Evolutionary conservation across 2,329 filamentous ascomycete genomes (phyloP).

Genomic region (Aspergillus sp.): DNA sequence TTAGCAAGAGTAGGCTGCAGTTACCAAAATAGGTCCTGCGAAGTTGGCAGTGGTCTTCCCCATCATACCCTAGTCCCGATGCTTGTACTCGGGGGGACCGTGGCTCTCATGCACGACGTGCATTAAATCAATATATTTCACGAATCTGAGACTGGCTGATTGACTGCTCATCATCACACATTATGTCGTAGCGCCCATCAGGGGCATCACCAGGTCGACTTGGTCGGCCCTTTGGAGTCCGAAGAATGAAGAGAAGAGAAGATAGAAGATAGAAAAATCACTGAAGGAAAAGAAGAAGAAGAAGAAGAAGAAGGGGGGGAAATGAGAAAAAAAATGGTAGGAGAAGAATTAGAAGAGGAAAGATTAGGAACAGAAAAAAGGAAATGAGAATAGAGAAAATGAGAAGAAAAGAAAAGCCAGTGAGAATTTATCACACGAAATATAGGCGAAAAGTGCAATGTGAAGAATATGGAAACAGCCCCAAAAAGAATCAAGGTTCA

Average conservation of each 20-base stretch:
- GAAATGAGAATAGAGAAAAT: slow-evolving; percentile 10
- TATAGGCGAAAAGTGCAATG: neutral
- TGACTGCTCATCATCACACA: slow-evolving; percentile 26
- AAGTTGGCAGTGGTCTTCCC: slow-evolving; percentile 3
- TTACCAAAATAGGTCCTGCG: slow-evolving; percentile 9
- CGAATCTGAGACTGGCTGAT: slow-evolving; percentile 18
- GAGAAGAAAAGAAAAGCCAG: slow-evolving; percentile 11
- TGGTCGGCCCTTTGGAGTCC: slow-evolving; percentile 10
- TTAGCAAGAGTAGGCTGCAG: slow-evolving; percentile 12
- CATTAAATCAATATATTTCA: slow-evolving; percentile 25
- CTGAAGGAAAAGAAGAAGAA: slow-evolving; percentile 2
- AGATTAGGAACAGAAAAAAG: slow-evolving; percentile 9
- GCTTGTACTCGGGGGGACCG: neutral
- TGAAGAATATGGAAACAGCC: slow-evolving; percentile 5
- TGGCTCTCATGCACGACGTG: slow-evolving; percentile 11
- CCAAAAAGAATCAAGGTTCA: slow-evolving; percentile 1
- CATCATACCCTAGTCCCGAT: neutral
- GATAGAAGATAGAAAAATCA: slow-evolving; percentile 10
- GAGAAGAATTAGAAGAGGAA: slow-evolving; percentile 7
- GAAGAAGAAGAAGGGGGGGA: slow-evolving; percentile 13
- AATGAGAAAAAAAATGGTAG: slow-evolving; percentile 7
- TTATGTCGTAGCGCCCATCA: slow-evolving; percentile 24
- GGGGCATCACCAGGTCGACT: slow-evolving; percentile 12
- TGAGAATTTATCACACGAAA: neutral
- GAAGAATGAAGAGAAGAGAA: slow-evolving; percentile 8